Conservation (phyloP, 1,139 yeast genomes). For the Lodderomyces beijingensis region DNA sequence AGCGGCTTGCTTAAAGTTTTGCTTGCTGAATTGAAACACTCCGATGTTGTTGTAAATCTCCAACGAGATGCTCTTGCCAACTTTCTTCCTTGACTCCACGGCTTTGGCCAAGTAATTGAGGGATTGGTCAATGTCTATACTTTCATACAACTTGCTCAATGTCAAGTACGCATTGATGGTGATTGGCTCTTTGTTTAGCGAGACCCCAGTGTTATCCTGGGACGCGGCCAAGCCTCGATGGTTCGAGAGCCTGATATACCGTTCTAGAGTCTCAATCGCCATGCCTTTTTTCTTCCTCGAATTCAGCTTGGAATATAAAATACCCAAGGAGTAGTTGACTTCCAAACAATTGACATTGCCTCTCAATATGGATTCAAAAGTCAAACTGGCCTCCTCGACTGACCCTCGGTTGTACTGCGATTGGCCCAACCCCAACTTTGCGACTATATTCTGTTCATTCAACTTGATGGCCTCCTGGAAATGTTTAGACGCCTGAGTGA, state of each 20-base stretch:
- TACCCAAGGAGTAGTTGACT: constrained; percentile 70
- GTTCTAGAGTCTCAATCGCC: constrained; percentile 67
- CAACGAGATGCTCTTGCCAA: constrained; percentile 51
- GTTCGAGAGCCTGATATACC: constrained; percentile 60
- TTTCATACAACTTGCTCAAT: constrained; percentile 66
- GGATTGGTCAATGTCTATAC: constrained; percentile 54
- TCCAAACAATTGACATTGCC: constrained; percentile 69
- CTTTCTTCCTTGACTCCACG: constrained; percentile 45
- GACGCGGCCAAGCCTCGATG: constrained; percentile 34
- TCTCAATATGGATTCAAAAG: constrained; percentile 73
- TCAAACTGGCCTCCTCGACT: constrained; percentile 76
- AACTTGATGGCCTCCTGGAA: constrained; percentile 70
- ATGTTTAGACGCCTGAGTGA: constrained; percentile 62
- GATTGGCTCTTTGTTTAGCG: constrained; percentile 54
- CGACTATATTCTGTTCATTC: constrained; percentile 59
- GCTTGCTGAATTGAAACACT: constrained; percentile 70
- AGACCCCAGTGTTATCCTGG: constrained; percentile 22
- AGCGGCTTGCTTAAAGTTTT: constrained; percentile 44
- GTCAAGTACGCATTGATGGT: constrained; percentile 65
- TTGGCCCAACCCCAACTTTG: constrained; percentile 83
- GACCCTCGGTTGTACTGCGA: constrained; percentile 74
- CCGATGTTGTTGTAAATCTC: constrained; percentile 82
- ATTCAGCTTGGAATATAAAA: constrained; percentile 55
- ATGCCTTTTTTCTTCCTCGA: constrained; percentile 35
- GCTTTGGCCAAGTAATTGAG: constrained; percentile 56